Conservation (phyloP, 106 monocot species). For the Hemerocallis citrina region DNA sequence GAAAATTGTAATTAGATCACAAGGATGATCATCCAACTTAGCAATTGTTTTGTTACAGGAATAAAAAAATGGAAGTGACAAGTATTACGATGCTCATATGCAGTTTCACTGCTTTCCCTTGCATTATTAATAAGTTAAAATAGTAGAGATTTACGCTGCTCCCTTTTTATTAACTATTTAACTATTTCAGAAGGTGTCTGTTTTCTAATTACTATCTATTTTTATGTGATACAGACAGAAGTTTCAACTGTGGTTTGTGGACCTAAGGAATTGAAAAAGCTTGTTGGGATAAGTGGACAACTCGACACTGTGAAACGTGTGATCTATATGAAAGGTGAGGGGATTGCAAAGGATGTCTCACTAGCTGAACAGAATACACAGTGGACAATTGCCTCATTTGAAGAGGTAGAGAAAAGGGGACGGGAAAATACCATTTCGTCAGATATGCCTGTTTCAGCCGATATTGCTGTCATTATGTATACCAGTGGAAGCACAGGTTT, state of each 20-base stretch:
- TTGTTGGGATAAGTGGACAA: constrained; percentile 75
- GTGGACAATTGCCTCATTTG: constrained; percentile 66
- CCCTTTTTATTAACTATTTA: background rate
- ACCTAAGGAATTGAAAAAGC: constrained; percentile 79
- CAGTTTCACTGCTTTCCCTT: background rate
- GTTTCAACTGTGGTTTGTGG: constrained; percentile 91
- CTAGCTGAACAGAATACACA: constrained; percentile 38
- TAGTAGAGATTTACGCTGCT: background rate
- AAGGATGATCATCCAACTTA: background rate
- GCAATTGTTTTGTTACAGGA: background rate
- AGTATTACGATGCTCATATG: background rate
- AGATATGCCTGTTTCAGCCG: constrained; percentile 65
- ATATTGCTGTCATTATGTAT: constrained; percentile 97
- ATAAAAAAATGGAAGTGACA: background rate
- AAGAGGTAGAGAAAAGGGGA: constrained; percentile 70
- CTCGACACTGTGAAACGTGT: constrained; percentile 81
- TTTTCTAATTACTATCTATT: background rate
- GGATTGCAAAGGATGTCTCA: constrained; percentile 49
- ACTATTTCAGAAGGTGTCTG: background rate
- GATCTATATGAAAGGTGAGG: constrained; percentile 72
- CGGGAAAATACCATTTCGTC: constrained; percentile 53
- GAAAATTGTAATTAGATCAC: background rate
- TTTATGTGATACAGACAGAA: constrained; percentile 64
- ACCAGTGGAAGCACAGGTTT: constrained; percentile 98
- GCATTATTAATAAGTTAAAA: too few relatives aligned